Base-by-base conservation (phyloP, 2,329 filamentous ascomycete species). In the Colletotrichum tofieldiae region DNA sequence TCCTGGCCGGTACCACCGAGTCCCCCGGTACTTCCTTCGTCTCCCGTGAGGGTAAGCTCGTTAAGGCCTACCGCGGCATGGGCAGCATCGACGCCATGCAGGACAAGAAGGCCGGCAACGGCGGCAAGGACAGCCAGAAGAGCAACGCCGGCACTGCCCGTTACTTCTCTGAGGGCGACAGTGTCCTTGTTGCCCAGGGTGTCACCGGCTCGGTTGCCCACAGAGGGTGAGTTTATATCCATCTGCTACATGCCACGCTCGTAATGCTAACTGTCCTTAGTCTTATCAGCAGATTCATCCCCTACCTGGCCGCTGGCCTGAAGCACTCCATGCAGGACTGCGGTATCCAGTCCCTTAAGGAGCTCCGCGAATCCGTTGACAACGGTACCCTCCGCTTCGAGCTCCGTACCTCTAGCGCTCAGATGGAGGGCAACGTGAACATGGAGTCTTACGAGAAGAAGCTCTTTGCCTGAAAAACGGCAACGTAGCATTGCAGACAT, bases 391-490 rank as follows among this genome's bases (percentile, higher is more conserved):
- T 98, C 67, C 91, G 96, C 79, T 99, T 99, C 81, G 96, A 99
- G 88, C 89, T 98, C 79, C 90, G 96, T 78, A 98, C 95, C 73
- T 93, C 95, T 72, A 98, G 95, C 83, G 96, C 96, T 62, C 95
- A 98, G 89, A 89, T 97, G 72, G 96, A 99, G 88, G 96, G 96
- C 75, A 96, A 96, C 81, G 95, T 99, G 74, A 97, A 98, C 86
- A 95, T 99, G 89, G 95, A 98, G 87, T 96, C 94, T 82, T 98
- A 97, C 82, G 96, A 98, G 89, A 99, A 99, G 93, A 99, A 98
- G 90, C 93, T 99, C 77, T 99, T 97, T 85, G 94, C 95, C 79
- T 98, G 91, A 83, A 60, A 65, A 35, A 60, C 20, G 68, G 64
- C 35, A 47, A 67, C 16, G 1, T 16, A 56, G 12, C 32, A 52